These are phyloP conservation scores for Cnidoscolus chayamansa DNA, from an alignment of 441 rosid genomes.

Conservation along the genomic window DNA sequence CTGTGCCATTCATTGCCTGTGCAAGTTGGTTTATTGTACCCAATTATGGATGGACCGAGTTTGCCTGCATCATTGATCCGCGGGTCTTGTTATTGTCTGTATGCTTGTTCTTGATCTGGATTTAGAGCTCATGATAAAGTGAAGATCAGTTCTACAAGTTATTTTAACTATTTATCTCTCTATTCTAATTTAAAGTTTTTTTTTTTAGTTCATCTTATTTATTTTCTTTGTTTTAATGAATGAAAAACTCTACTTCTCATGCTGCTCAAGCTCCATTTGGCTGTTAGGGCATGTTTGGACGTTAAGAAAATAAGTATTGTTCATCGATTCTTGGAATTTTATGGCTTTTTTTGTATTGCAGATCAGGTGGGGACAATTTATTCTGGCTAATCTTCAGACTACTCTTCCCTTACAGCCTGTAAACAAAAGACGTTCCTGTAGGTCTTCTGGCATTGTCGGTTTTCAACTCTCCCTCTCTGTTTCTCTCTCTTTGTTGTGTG, in stretches of 20 bases:
- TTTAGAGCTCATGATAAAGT: too few relatives aligned
- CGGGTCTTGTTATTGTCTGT: too few relatives aligned
- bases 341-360: slow-evolving; percentile 19
- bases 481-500: background rate
- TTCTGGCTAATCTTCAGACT: background rate
- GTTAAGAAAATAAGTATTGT: background rate
- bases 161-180: too few relatives aligned
- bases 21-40: background rate
- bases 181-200: too few relatives aligned
- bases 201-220: too few relatives aligned
- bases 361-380: slow-evolving; percentile 19
- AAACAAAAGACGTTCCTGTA: background rate
- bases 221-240: too few relatives aligned
- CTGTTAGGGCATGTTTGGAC: too few relatives aligned
- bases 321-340: slow-evolving; percentile 25
- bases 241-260: too few relatives aligned
- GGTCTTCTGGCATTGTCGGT: background rate
- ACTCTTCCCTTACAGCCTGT: slow-evolving; percentile 31
- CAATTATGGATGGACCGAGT: background rate
- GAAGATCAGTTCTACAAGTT: too few relatives aligned
- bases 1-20: background rate
- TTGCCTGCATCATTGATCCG: too few relatives aligned
- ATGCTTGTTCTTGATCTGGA: too few relatives aligned
- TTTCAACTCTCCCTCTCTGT: background rate
- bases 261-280: too few relatives aligned